Percentiles rank a stretch among this genome's conserved stretches.
Conservation (phyloP, 306 rosid species). For the Delonix regia region DNA sequence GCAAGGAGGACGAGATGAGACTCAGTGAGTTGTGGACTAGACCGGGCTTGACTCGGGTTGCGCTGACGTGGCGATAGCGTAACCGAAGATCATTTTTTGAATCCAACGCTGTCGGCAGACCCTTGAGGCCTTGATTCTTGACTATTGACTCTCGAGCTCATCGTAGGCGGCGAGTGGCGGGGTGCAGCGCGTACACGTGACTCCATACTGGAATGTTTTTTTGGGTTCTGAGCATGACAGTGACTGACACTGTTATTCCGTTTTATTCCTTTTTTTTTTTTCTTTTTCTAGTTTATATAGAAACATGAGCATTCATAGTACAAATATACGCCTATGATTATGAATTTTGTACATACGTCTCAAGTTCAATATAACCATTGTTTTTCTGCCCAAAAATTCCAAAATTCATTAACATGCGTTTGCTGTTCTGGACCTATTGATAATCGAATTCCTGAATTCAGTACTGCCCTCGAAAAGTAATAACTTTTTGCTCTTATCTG, state of each 20-base stretch:
- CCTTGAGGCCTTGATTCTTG: neutral
- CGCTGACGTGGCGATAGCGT: conserved; percentile 6
- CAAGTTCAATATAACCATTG: neutral
- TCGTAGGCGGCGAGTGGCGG: conserved; percentile 22
- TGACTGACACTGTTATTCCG: neutral
- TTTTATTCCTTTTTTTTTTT: neutral
- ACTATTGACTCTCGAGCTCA: neutral
- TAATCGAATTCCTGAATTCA: too few relatives aligned
- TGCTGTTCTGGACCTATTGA: neutral
- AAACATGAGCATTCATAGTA: neutral
- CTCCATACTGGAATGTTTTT: neutral
- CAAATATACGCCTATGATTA: neutral
- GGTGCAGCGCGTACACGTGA: neutral
- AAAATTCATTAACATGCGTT: neutral
- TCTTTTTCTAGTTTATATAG: neutral
- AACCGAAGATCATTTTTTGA: neutral
- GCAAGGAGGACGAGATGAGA: conserved; percentile 45
- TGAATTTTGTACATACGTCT: neutral
- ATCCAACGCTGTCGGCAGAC: neutral
- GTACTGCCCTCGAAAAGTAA: too few relatives aligned
- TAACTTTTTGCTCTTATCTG: too few relatives aligned
- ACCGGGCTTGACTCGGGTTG: conserved; percentile 13
- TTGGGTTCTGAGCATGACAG: neutral
- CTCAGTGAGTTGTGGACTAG: conserved; percentile 40
- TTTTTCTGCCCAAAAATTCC: neutral